phyloP scores from a whole-genome alignment of 176 grass and related monocot genomes.

The Phoenix dactylifera region DNA sequence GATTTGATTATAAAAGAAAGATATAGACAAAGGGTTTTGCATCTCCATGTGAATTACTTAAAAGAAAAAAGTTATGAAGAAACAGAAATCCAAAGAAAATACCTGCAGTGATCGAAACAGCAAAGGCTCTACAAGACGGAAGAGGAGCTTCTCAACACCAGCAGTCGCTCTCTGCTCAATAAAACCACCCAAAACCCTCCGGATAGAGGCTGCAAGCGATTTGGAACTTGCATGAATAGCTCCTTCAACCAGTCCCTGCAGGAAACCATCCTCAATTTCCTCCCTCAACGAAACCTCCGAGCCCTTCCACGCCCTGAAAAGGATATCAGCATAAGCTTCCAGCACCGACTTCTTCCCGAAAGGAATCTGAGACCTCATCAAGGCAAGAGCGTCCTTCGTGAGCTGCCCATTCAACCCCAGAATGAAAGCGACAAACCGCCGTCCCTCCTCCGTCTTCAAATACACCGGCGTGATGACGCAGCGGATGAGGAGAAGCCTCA shows the following conservation, averaged over 20 bases:
- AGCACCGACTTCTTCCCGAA: constrained; percentile 61
- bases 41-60: background rate
- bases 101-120: constrained; percentile 88
- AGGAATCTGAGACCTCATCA: constrained; percentile 62
- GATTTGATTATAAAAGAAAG: too few relatives aligned
- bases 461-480: constrained; percentile 61
- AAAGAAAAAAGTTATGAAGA: background rate
- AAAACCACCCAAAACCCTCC: constrained; percentile 57
- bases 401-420: constrained; percentile 60
- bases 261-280: constrained; percentile 55
- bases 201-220: constrained; percentile 37
- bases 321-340: constrained; percentile 60
- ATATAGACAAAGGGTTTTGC: too few relatives aligned
- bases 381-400: constrained; percentile 50
- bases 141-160: constrained; percentile 80
- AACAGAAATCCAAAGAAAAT: constrained; percentile 4
- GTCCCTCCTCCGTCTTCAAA: constrained; percentile 67
- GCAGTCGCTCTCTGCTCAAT: constrained; percentile 46
- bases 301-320: constrained; percentile 73
- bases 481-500: constrained; percentile 65
- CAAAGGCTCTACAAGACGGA: constrained; percentile 63
- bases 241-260: constrained; percentile 68
- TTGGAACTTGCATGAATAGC: constrained; percentile 44
- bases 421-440: constrained; percentile 47
- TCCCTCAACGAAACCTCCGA: constrained; percentile 37